These are phyloP conservation scores for Sugiyamaella pinicola DNA, from an alignment of 1,139 yeast species.

Conservation along the genomic window DNA sequence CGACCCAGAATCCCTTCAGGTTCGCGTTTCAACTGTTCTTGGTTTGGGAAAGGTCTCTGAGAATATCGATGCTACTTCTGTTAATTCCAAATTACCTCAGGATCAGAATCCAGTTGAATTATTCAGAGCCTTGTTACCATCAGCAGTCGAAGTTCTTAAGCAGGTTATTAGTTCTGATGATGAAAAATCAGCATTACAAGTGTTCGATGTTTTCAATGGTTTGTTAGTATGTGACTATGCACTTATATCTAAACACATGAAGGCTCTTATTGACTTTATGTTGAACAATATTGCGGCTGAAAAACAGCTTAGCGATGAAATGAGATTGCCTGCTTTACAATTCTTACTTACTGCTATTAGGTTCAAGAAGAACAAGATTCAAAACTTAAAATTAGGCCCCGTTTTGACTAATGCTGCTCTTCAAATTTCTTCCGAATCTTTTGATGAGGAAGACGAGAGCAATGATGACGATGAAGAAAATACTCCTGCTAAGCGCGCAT, in stretches of 20 bases:
- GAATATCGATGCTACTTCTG: conserved; percentile 53
- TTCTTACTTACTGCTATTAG: conserved; percentile 82
- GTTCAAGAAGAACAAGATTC: conserved; percentile 56
- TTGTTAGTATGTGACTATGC: conserved; percentile 74
- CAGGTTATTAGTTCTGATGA: conserved; percentile 74
- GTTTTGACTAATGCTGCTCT: conserved; percentile 73
- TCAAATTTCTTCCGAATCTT: conserved; percentile 77
- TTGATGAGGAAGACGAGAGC: conserved; percentile 65
- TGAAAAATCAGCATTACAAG: conserved; percentile 66
- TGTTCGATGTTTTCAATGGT: conserved; percentile 84
- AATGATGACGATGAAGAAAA: conserved; percentile 92
- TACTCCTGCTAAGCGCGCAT: conserved; percentile 74
- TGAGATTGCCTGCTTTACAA: conserved; percentile 80
- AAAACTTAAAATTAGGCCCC: conserved; percentile 75
- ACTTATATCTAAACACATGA: conserved; percentile 74
- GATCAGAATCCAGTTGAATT: conserved; percentile 55
- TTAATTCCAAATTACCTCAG: conserved; percentile 23
- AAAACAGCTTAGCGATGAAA: conserved; percentile 71
- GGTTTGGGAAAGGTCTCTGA: conserved; percentile 79
- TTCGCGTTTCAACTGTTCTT: conserved; percentile 80
- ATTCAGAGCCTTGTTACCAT: conserved; percentile 72
- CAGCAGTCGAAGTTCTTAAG: conserved; percentile 79
- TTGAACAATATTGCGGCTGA: conserved; percentile 69
- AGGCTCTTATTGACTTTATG: conserved; percentile 70
- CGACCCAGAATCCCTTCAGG: conserved; percentile 65